Conservation (phyloP, 306 rosid species). For the Sechiopsis laciniata region DNA sequence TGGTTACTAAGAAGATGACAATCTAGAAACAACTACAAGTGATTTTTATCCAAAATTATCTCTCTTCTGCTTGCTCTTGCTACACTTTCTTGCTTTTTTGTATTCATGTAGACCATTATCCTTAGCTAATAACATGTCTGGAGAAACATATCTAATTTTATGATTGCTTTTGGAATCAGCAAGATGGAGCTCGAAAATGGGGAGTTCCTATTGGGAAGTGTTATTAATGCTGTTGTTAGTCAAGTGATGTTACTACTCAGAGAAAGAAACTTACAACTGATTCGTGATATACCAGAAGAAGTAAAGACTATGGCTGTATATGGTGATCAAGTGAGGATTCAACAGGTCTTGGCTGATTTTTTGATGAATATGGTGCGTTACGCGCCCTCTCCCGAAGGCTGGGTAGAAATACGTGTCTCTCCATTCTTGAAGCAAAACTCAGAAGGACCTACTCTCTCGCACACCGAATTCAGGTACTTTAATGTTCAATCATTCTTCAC, state of each 20-base stretch:
- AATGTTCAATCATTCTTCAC: constrained; percentile 11
- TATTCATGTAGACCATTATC: background rate
- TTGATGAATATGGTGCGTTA: constrained; percentile 79
- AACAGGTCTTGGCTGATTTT: constrained; percentile 90
- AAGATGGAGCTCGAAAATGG: constrained; percentile 80
- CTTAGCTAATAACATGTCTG: constrained; percentile 8
- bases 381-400: constrained; percentile 88
- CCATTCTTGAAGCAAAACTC: constrained; percentile 68
- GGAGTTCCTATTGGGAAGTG: constrained; percentile 82
- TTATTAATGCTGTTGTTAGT: constrained; percentile 94
- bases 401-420: constrained; percentile 86
- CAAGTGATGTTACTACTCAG: constrained; percentile 86
- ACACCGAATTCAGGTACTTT: constrained; percentile 77
- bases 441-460: constrained; percentile 53
- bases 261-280: constrained; percentile 81
- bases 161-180: constrained; percentile 39
- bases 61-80: background rate
- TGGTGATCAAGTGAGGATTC: constrained; percentile 92
- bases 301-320: constrained; percentile 77
- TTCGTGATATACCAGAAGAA: constrained; percentile 97
- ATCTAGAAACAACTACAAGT: background rate
- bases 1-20: background rate
- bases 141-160: constrained; percentile 26
- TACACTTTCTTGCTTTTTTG: background rate
- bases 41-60: background rate